phyloP scores from a whole-genome alignment of 192 early-diverging fungal genomes.

The Phlyctochytrium bullatum region DNA sequence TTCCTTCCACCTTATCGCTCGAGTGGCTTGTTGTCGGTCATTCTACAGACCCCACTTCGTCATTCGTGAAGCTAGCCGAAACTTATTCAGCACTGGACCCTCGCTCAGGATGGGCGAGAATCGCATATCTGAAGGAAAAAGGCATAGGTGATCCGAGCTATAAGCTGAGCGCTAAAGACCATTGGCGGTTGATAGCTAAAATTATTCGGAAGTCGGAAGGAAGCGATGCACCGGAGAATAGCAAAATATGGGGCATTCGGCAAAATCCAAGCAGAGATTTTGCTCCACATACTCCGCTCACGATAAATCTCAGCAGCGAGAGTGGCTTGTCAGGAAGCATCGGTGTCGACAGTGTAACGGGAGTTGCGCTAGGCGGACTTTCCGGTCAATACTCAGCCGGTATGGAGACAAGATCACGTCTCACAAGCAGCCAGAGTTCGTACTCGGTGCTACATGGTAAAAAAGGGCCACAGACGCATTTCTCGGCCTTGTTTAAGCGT shows the following conservation, averaged over 20 bases:
- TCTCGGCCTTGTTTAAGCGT: conserved; percentile 49
- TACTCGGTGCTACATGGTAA: conserved; percentile 17
- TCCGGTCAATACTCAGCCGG: not conserved
- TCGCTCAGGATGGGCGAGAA: conserved; percentile 52
- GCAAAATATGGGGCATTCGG: conserved; percentile 4
- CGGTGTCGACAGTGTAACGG: not conserved
- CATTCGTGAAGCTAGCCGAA: conserved; percentile 43
- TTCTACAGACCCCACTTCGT: conserved; percentile 27
- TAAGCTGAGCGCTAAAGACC: conserved; percentile 35
- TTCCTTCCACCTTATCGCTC: conserved; percentile 45
- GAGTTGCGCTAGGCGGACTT: not conserved
- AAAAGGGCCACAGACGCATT: conserved; percentile 34
- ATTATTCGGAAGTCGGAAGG: conserved; percentile 43
- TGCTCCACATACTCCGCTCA: not conserved
- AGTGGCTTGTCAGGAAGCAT: not conserved
- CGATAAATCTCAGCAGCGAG: not conserved
- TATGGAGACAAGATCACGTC: conserved; percentile 7
- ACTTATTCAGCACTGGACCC: conserved; percentile 54
- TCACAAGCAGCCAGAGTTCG: conserved; percentile 12
- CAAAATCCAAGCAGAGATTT: not conserved
- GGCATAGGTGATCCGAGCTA: conserved; percentile 21
- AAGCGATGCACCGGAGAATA: conserved; percentile 17
- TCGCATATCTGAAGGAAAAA: conserved; percentile 38
- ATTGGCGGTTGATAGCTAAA: conserved; percentile 44
- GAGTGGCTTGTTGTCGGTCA: conserved; percentile 63